Evolutionary conservation across 2,329 filamentous ascomycete genomes (phyloP).

Genomic region (Botrytis fabae): DNA sequence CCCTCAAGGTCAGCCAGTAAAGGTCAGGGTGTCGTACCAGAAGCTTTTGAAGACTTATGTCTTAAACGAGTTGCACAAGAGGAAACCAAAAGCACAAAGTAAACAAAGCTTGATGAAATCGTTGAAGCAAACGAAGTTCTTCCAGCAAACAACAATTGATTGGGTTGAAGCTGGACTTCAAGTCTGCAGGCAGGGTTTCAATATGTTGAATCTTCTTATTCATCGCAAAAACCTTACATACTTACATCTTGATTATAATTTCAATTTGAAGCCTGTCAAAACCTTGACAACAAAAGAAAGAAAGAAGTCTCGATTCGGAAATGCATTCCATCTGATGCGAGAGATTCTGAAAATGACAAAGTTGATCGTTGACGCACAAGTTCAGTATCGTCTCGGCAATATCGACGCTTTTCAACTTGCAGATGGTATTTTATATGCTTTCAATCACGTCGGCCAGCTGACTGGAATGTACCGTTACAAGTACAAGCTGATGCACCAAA

Average conservation of each 20-base stretch:
- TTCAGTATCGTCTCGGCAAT: slow-evolving; percentile 95
- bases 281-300: slow-evolving; percentile 97
- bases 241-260: slow-evolving; percentile 98
- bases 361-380: slow-evolving; percentile 96
- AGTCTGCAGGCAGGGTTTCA: slow-evolving; percentile 97
- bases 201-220: slow-evolving; percentile 97
- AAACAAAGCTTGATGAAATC: slow-evolving; percentile 89
- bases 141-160: slow-evolving; percentile 98
- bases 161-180: slow-evolving; percentile 99
- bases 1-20: slow-evolving; percentile 86
- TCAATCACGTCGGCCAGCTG: slow-evolving; percentile 97
- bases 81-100: slow-evolving; percentile 91
- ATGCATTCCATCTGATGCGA: slow-evolving; percentile 98
- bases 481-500: slow-evolving; percentile 99
- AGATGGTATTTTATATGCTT: slow-evolving; percentile 97
- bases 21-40: slow-evolving; percentile 97
- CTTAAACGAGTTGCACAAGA: slow-evolving; percentile 94
- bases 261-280: slow-evolving; percentile 98
- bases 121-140: slow-evolving; percentile 96
- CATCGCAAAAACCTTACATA: slow-evolving; percentile 99
- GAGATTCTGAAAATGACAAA: slow-evolving; percentile 96
- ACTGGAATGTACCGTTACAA: slow-evolving; percentile 99
- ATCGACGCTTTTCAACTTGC: slow-evolving; percentile 99
- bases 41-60: slow-evolving; percentile 96
- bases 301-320: slow-evolving; percentile 98